Evolutionary conservation across 2,329 filamentous ascomycete species (phyloP), one percentile per base, ranked within the genome.

Genomic region (Aspergillus viridinutans): DNA sequence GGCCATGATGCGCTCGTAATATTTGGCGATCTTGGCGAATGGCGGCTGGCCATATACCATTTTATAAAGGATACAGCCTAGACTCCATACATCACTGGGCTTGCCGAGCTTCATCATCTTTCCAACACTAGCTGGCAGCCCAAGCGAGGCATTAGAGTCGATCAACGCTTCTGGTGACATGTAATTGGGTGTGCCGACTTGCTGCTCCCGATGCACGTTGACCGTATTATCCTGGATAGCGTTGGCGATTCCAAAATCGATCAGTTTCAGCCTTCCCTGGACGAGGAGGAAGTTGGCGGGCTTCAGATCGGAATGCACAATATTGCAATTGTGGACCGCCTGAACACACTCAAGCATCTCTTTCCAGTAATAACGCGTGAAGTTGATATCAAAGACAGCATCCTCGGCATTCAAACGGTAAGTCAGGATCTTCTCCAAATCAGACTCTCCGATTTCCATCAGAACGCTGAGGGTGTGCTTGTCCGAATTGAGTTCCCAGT

Each of bases 161-260:
- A 95, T 86, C 50, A 99, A 83, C 2, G 90, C 92, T 75, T 99
- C 94, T 0, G 94, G 94, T 1, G 91, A 95, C 94, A 99, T 99
- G 79, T 97, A 99, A 74, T 96, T 99, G 3, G 94, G 92, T 0
- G 94, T 99, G 56, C 95, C 94, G 61, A 97, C 87, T 76, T 97
- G 92, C 10, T 88, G 90, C 71, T 99, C 94, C 57, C 94, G 90
- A 75, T 99, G 94, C 10, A 99, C 92, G 65, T 99, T 99, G 74
- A 97, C 89, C 0, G 94, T 99, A 75, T 97, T 86, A 71, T 97
- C 94, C 75, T 96, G 90, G 67, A 99, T 99, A 51, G 94, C 92
- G 69, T 97, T 96, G 57, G 94, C 94, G 69, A 99, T 99, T 66
- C 94, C 94, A 72, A 99, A 99, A 76, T 99, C 94, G 69, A 99